A percentile compares a stretch with the other conserved stretches of the same genome.
Evolutionary conservation across 2,329 filamentous ascomycete genomes (phyloP).

Genomic region (Paramyrothecium roridum): DNA sequence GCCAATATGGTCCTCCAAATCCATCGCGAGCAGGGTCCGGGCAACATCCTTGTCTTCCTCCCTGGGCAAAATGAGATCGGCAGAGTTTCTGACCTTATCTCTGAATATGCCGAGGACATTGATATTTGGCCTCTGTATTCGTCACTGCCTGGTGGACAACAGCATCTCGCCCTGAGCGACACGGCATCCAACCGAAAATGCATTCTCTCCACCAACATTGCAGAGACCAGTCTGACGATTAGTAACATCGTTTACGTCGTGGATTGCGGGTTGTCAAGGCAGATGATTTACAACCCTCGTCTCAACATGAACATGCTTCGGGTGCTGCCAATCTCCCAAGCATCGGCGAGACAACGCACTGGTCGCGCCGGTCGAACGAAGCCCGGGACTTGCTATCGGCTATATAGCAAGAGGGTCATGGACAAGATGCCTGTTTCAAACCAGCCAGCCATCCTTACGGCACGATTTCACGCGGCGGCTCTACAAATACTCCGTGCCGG

Average conservation of each 20-base stretch:
- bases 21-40: background rate
- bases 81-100: conserved; percentile 1
- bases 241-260: conserved; percentile 7
- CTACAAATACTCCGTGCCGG: conserved; percentile 3
- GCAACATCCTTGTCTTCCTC: conserved; percentile 10
- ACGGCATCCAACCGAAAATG: conserved; percentile 7
- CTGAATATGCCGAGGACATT: background rate
- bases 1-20: conserved; percentile 6
- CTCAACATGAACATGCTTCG: conserved; percentile 3
- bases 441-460: conserved; percentile 4
- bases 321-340: conserved; percentile 7
- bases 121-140: conserved; percentile 7
- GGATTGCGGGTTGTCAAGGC: conserved; percentile 7
- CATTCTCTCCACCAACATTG: conserved; percentile 7
- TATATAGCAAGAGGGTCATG: conserved; percentile 7
- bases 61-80: conserved; percentile 6
- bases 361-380: conserved; percentile 8
- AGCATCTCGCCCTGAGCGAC: conserved; percentile 1
- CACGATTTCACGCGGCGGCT: conserved; percentile 1
- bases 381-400: conserved; percentile 8
- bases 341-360: conserved; percentile 8
- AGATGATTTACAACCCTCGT: conserved; percentile 6
- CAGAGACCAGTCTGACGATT: conserved; percentile 8
- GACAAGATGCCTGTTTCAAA: conserved; percentile 5
- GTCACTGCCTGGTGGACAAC: background rate